phyloP scores from a whole-genome alignment of 768 basidiomycete genomes.

The Mycena capillaripes region DNA sequence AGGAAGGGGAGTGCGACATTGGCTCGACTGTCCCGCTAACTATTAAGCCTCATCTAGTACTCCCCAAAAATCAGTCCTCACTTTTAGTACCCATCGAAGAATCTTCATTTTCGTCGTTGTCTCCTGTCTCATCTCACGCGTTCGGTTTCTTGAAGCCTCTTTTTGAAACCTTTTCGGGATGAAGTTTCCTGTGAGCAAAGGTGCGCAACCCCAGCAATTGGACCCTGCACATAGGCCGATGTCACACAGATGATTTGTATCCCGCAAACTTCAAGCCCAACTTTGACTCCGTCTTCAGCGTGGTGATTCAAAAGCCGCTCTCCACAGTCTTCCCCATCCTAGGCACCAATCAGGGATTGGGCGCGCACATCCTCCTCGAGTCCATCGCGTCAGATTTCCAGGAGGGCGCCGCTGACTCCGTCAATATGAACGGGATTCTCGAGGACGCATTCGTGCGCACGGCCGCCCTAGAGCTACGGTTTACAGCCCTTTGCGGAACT shows the following conservation, averaged over 20 bases:
- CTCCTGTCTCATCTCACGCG: background rate
- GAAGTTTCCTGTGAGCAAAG: constrained; percentile 20
- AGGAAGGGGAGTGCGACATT: background rate
- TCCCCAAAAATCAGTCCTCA: constrained; percentile 1
- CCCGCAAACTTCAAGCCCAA: constrained; percentile 37
- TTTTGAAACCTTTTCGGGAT: constrained; percentile 5
- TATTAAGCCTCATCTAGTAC: background rate
- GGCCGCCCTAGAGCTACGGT: too few relatives aligned
- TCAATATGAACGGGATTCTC: constrained; percentile 23
- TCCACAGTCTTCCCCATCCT: constrained; percentile 34
- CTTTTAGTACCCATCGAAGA: background rate
- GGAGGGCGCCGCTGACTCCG: constrained; percentile 3
- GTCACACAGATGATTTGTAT: constrained; percentile 20
- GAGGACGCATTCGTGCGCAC: constrained; percentile 33
- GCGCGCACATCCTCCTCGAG: constrained; percentile 18
- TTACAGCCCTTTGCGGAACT: too few relatives aligned
- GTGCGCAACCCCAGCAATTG: background rate
- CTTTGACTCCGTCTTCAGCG: constrained; percentile 27
- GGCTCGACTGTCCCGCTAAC: background rate
- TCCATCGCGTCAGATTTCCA: constrained; percentile 30
- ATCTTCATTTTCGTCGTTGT: background rate
- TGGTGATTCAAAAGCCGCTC: constrained; percentile 29
- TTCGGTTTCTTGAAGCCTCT: background rate
- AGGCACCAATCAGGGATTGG: constrained; percentile 28
- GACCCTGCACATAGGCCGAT: background rate